Evolutionary conservation across 2,329 filamentous ascomycete genomes (phyloP), one percentile per base, ranked within the genome.

Genomic region (Monilinia aucupariae): DNA sequence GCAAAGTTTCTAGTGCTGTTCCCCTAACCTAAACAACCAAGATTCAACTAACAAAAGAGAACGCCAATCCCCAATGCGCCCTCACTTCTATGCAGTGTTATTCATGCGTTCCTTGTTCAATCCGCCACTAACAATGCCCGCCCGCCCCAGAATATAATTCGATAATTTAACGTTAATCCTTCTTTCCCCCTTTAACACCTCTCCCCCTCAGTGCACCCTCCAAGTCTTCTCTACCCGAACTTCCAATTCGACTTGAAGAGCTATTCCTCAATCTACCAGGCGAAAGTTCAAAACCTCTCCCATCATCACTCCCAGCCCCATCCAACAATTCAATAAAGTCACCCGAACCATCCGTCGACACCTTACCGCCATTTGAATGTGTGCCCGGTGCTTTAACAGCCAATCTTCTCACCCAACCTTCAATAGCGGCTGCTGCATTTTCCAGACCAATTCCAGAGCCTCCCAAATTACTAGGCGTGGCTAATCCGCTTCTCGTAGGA

Each of bases 391-490:
- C 80, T 71, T 87, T 87, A 7, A 82, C 79, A 64, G 91, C 91
- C 45, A 96, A 86, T 66, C 91, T 91, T 65, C 92, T 82, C 64
- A 97, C 80, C 92, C 94, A 99, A 1, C 87, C 89, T 76, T 97
- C 94, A 37, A 97, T 87, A 2, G 89, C 88, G 7, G 91, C 89
- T 1, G 92, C 92, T 12, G 96, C 87, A 67, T 92, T 90, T 71
- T 96, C 92, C 3, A 97, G 78, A 9, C 80, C 77, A 1, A 77
- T 76, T 8, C 77, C 73, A 25, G 48, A 61, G 20, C 62, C 59
- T 1, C 82, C 79, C 3, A 76, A 80, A 17, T 81, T 80, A 53
- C 81, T 79, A 55, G 77, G 76, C n/a, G 77, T 75, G 6, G 76
- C 54, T 22, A 61, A 59, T 69, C 13, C 79, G 66, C 71, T 67